phyloP scores from a whole-genome alignment of 345 rosid species.

The Fremontodendron californicum region DNA sequence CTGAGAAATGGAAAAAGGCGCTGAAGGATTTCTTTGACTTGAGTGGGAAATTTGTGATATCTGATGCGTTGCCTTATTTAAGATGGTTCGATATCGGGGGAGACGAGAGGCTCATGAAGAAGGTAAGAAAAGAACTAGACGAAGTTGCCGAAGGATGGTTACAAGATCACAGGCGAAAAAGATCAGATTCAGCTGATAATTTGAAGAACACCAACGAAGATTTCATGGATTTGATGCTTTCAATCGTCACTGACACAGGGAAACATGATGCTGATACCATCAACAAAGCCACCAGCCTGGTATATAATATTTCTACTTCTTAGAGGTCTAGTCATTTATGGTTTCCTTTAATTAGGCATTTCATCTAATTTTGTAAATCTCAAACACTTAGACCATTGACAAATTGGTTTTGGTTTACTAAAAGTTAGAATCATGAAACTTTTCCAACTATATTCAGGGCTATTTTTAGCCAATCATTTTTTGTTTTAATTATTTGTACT shows the following conservation, averaged over 20 bases:
- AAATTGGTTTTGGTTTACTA: too few species aligned
- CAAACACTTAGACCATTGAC: too few species aligned
- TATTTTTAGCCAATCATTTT: too few species aligned
- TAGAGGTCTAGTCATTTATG: too few species aligned
- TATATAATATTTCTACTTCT: too few species aligned
- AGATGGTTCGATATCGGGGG: constrained; percentile 56
- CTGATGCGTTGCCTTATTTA: constrained; percentile 49
- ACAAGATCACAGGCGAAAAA: background rate
- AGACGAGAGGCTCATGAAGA: constrained; percentile 44
- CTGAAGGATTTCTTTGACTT: constrained; percentile 36
- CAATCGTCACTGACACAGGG: background rate
- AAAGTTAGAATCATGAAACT: too few species aligned
- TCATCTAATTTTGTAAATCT: too few species aligned
- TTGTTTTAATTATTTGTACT: too few species aligned
- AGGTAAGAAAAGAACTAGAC: constrained; percentile 42
- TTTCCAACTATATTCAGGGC: too few species aligned
- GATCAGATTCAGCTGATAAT: background rate
- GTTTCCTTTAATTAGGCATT: too few species aligned
- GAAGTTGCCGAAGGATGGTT: constrained; percentile 33
- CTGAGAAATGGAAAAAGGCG: constrained; percentile 23
- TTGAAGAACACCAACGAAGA: too few species aligned
- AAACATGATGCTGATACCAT: background rate
- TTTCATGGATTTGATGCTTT: background rate
- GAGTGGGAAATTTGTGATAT: constrained; percentile 33
- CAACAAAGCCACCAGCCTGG: background rate